Base-by-base conservation (phyloP, 108 stramenopile species). In the Skeletonema menzelii region DNA sequence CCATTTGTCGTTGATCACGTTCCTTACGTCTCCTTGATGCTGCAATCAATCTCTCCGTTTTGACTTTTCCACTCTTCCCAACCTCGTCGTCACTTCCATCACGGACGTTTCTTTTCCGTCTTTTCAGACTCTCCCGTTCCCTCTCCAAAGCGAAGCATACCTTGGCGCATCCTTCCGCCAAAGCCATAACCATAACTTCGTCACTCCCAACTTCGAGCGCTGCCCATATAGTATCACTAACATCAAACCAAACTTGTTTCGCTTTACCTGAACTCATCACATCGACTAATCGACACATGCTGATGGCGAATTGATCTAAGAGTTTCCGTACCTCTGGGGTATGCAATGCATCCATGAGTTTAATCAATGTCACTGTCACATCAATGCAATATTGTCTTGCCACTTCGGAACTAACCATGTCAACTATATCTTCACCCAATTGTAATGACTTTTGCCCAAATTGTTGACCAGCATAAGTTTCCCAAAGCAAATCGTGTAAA, bases 131-230 rank as follows among this genome's bases (percentile, higher is more conserved):
- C 1, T 65, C 66, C 2, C 78, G 71, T 63, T 94, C 90, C 71
- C 71, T 72, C 75, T 86, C 88, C 76, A 94, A 71, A 24, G 93
- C 90, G 77, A 90, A 84, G 57, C 90, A 91, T 53, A 94, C 67
- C 59, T 91, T 82, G 24, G 93, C 93, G 30, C 88, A 88, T n/a
- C 88, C 88, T 77, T 94, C 90, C 15, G 90, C 93, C 69, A 91
- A 76, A 5, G 88, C 86, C 64, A 82, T 47, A 4, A 85, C 91
- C 30, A 89, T 85, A 5, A 79, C 67, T 26, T 82, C 83, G 76
- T 90, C 89, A 10, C 81, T 70, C 30, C 75, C 70, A 26, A 94
- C 69, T 67, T 88, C 87, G 10, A 86, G 58, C 12, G 77, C 65
- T 4, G 82, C 68, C 88, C 87, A 88, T 27, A 72, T 19, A 27